Conservation (phyloP, 805 yeast genomes). For the Starmerella cellae region DNA sequence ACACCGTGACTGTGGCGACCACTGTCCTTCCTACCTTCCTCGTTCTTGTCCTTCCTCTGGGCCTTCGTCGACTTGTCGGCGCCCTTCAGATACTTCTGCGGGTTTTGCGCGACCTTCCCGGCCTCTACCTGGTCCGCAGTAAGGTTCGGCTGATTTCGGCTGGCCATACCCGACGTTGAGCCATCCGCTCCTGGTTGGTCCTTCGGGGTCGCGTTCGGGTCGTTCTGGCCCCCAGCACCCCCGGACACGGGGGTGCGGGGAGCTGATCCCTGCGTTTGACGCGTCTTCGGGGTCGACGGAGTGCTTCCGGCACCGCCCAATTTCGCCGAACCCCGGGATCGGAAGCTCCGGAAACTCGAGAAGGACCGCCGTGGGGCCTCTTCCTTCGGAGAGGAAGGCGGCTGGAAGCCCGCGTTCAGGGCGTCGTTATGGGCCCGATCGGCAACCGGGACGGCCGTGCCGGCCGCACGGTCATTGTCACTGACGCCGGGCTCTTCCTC, state of each 20-base stretch:
- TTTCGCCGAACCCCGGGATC: slow-evolving; percentile 5
- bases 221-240: neutral
- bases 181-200: slow-evolving; percentile 3
- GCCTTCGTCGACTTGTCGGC: slow-evolving; percentile 1
- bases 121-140: slow-evolving; percentile 6
- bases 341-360: slow-evolving; percentile 11
- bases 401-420: slow-evolving; percentile 20
- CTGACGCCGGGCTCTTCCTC: slow-evolving; percentile 23
- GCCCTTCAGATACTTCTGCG: slow-evolving; percentile 9
- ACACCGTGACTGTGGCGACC: neutral
- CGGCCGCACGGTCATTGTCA: slow-evolving; percentile 20
- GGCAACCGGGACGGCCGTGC: slow-evolving; percentile 25
- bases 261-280: neutral
- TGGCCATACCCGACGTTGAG: neutral
- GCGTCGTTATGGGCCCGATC: slow-evolving; percentile 21
- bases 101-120: slow-evolving; percentile 11
- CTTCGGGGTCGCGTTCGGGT: no score
- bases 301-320: neutral
- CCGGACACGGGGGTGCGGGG: neutral
- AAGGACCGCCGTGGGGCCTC: slow-evolving; percentile 9
- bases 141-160: neutral
- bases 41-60: neutral
- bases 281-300: neutral
- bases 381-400: neutral
- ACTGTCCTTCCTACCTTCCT: neutral